Conservation (phyloP, 1,139 yeast genomes). For the Nakaseomyces sp. region DNA sequence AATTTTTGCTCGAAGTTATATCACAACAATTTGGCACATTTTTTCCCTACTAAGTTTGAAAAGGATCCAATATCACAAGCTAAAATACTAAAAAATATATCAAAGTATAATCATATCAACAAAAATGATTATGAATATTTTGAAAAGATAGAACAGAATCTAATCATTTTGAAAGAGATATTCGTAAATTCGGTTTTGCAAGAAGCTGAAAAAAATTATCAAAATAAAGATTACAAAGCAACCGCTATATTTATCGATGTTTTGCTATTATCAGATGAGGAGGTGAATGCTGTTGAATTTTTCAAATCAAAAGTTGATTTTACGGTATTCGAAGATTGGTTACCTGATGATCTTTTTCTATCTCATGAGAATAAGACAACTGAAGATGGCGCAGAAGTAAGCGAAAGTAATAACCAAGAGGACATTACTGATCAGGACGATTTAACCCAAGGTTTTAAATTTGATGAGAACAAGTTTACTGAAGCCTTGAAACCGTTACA, state of each 20-base stretch:
- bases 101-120: slow-evolving; percentile 19
- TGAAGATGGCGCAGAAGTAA: background rate
- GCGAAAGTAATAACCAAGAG: background rate
- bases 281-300: slow-evolving; percentile 40
- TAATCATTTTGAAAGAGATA: slow-evolving; percentile 39
- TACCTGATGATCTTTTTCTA: slow-evolving; percentile 24
- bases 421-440: too few species aligned
- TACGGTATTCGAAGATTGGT: slow-evolving; percentile 26
- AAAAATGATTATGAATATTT: slow-evolving; percentile 15
- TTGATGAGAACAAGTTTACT: slow-evolving; percentile 8
- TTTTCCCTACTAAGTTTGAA: slow-evolving; percentile 22
- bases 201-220: slow-evolving; percentile 60
- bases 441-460: too few species aligned
- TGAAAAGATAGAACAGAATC: slow-evolving; percentile 17
- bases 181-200: slow-evolving; percentile 65
- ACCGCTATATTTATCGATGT: slow-evolving; percentile 35
- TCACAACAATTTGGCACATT: slow-evolving; percentile 19
- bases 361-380: background rate
- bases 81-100: slow-evolving; percentile 19
- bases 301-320: slow-evolving; percentile 40
- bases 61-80: slow-evolving; percentile 27
- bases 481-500: slow-evolving; percentile 12
- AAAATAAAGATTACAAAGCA: slow-evolving; percentile 39
- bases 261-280: slow-evolving; percentile 34
- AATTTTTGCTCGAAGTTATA: slow-evolving; percentile 20